These are phyloP conservation scores for Aspergillus clavatus DNA, from an alignment of 2,329 filamentous ascomycete species.

Conservation along the genomic window DNA sequence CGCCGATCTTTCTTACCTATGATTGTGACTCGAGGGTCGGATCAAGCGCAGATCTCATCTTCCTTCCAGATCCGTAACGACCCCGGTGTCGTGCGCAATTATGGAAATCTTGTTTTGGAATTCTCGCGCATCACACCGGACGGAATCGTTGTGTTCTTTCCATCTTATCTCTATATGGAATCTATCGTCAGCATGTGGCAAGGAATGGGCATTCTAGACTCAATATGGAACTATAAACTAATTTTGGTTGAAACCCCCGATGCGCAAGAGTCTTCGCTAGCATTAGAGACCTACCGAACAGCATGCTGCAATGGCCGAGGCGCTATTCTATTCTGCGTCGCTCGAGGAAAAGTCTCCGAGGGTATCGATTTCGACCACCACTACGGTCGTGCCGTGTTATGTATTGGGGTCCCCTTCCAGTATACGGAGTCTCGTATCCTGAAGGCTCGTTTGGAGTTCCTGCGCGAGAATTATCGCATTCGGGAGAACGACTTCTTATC, in stretches of 20 bases:
- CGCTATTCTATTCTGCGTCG: constrained; percentile 88
- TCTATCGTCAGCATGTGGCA: constrained; percentile 99
- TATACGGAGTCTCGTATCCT: constrained; percentile 97
- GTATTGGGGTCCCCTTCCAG: constrained; percentile 96
- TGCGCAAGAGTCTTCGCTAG: constrained; percentile 91
- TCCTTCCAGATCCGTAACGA: constrained; percentile 95
- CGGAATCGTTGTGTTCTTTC: constrained; percentile 98
- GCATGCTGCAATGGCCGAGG: constrained; percentile 96
- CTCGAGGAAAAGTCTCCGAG: constrained; percentile 93
- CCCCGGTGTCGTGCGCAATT: constrained; percentile 93
- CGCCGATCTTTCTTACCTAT: constrained; percentile 93
- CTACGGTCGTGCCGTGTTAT: constrained; percentile 90
- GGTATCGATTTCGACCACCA: constrained; percentile 99
- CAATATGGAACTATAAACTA: constrained; percentile 98
- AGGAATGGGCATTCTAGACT: constrained; percentile 93
- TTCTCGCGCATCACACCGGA: constrained; percentile 95
- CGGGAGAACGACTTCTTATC: constrained; percentile 96
- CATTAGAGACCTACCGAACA: constrained; percentile 92
- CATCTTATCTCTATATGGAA: constrained; percentile 98
- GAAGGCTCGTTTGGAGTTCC: constrained; percentile 89
- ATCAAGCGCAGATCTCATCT: constrained; percentile 88
- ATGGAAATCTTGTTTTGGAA: constrained; percentile 86
- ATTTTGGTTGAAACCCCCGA: constrained; percentile 97
- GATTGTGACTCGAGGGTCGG: constrained; percentile 92
- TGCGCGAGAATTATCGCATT: constrained; percentile 96